Conservation (phyloP, 1,139 yeast genomes). For the Pichia sp. region DNA sequence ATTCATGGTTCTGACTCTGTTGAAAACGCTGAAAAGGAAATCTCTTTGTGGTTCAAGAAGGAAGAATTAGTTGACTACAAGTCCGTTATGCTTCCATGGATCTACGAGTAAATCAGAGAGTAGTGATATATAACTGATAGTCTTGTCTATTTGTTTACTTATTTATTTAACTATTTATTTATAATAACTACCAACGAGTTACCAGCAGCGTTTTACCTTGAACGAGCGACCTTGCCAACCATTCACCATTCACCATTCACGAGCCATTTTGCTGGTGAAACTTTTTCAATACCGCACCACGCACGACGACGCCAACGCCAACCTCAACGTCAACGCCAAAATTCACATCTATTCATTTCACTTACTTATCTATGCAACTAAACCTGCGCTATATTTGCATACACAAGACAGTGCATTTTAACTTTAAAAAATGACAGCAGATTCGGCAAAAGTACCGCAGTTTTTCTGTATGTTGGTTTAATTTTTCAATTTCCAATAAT, state of each 20-base stretch:
- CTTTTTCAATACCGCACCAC: background rate
- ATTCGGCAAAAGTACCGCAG: slow-evolving; percentile 11
- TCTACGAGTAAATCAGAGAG: slow-evolving; percentile 85
- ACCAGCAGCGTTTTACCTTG: too few relatives aligned
- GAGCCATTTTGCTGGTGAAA: too few relatives aligned
- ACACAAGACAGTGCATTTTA: too few relatives aligned
- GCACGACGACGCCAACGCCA: background rate
- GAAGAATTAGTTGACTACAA: slow-evolving; percentile 94
- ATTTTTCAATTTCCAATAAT: background rate
- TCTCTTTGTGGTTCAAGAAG: slow-evolving; percentile 94
- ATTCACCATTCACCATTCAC: too few relatives aligned
- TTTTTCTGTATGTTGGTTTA: slow-evolving; percentile 2
- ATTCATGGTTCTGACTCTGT: slow-evolving; percentile 99
- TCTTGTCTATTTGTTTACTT: background rate
- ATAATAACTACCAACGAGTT: too few relatives aligned
- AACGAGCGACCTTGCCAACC: too few relatives aligned
- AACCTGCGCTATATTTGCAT: background rate
- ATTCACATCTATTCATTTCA: background rate
- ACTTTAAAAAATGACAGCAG: background rate
- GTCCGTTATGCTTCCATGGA: slow-evolving; percentile 77
- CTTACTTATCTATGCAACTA: too few relatives aligned
- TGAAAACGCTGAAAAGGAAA: slow-evolving; percentile 95
- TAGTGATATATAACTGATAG: too few relatives aligned
- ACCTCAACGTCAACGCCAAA: background rate
- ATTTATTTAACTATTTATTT: slow-evolving; percentile 1